phyloP scores from a whole-genome alignment of 345 rosid species.

The Citrus trifoliata region DNA sequence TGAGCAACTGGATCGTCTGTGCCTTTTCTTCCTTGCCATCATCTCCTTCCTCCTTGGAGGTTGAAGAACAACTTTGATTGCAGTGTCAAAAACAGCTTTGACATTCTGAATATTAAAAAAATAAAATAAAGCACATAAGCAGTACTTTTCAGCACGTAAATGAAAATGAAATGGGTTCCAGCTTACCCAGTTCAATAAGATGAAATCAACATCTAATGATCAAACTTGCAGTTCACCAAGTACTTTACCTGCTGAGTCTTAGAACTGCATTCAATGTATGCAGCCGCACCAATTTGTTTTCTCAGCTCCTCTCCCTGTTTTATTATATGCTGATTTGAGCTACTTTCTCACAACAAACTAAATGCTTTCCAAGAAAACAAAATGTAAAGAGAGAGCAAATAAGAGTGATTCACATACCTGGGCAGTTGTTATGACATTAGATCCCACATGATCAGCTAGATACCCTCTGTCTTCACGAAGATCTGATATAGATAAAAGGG shows the following conservation, averaged over 20 bases:
- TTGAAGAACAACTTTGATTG: slow-evolving; percentile 95
- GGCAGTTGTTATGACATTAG: slow-evolving; percentile 65
- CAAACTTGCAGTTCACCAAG: background rate
- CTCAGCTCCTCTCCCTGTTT: slow-evolving; percentile 89
- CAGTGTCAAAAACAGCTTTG: slow-evolving; percentile 89
- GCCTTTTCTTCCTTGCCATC: slow-evolving; percentile 53
- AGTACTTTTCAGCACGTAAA: background rate
- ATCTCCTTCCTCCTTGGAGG: slow-evolving; percentile 88
- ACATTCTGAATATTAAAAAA: slow-evolving; percentile 56
- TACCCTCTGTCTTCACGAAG: slow-evolving; percentile 79
- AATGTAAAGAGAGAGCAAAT: background rate
- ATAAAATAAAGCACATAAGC: background rate
- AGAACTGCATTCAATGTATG: slow-evolving; percentile 96
- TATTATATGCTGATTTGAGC: background rate
- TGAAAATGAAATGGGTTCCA: background rate
- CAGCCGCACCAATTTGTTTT: slow-evolving; percentile 94
- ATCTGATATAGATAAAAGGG: slow-evolving; percentile 41
- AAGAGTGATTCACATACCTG: slow-evolving; percentile 39
- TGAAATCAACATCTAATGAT: background rate
- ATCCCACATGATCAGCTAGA: slow-evolving; percentile 60
- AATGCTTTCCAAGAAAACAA: background rate
- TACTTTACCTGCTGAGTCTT: slow-evolving; percentile 87
- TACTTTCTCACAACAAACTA: background rate
- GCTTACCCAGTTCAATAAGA: background rate
- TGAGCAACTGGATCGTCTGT: slow-evolving; percentile 60